Percentiles rank a stretch among this genome's conserved stretches.
Evolutionary conservation across 2,329 filamentous ascomycete genomes (phyloP).

Genomic region (Xylariaceae sp.): DNA sequence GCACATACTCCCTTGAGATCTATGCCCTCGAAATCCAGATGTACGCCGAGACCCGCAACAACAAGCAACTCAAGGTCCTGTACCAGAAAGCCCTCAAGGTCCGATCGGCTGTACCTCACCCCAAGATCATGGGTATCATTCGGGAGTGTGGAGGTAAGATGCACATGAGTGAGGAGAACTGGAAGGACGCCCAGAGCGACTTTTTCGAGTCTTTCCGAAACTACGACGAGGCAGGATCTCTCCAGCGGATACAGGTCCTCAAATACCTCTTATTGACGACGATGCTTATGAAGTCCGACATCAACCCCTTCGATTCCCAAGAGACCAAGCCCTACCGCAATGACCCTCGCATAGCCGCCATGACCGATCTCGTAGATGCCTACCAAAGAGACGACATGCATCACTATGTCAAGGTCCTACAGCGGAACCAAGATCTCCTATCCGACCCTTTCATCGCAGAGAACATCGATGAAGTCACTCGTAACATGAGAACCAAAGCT

Average conservation of each 20-base stretch:
- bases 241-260: conserved; percentile 93
- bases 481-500: conserved; percentile 96
- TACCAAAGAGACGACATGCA: conserved; percentile 96
- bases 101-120: conserved; percentile 94
- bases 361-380: conserved; percentile 95
- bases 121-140: conserved; percentile 99
- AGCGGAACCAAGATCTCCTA: conserved; percentile 83
- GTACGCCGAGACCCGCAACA: conserved; percentile 95
- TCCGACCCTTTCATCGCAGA: conserved; percentile 95
- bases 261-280: conserved; percentile 96
- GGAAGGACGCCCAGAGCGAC: conserved; percentile 94
- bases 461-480: conserved; percentile 97
- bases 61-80: conserved; percentile 89
- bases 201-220: conserved; percentile 99
- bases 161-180: conserved; percentile 99
- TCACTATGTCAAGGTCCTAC: conserved; percentile 81
- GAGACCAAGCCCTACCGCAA: conserved; percentile 98
- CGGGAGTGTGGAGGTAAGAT: conserved; percentile 98
- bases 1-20: conserved; percentile 91
- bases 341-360: conserved; percentile 89
- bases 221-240: conserved; percentile 94
- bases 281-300: conserved; percentile 97
- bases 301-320: conserved; percentile 98
- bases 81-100: conserved; percentile 91
- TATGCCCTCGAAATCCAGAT: conserved; percentile 98